Conservation (phyloP, 73 alveolate species). For the Tetrahymena borealis region DNA sequence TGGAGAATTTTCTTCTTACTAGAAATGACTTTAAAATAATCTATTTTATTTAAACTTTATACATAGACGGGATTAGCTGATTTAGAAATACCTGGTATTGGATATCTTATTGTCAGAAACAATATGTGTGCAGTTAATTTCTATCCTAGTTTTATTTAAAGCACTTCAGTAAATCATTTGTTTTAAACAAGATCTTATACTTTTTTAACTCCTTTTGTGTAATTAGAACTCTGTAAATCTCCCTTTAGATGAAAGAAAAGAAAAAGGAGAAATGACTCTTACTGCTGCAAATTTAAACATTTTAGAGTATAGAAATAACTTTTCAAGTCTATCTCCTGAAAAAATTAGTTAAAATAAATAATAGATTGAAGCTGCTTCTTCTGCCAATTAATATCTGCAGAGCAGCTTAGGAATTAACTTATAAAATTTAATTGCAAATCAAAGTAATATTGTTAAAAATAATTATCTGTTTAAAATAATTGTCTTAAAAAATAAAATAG, state of each 20-base stretch:
- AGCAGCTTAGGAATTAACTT: not conserved
- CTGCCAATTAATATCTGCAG: not conserved
- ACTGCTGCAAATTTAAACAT: not conserved
- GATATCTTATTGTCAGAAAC: constrained; percentile 15
- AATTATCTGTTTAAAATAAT: not conserved
- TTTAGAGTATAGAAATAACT: not conserved
- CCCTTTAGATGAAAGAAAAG: constrained; percentile 28
- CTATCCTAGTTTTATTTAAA: constrained; percentile 12
- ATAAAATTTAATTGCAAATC: not conserved
- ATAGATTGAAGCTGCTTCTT: not conserved
- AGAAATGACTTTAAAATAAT: not conserved
- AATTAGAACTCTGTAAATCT: not conserved
- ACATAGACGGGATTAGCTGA: constrained; percentile 23
- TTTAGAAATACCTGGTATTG: constrained; percentile 37
- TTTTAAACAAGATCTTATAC: not conserved
- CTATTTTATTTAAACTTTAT: not conserved
- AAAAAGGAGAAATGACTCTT: constrained; percentile 36
- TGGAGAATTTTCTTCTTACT: not conserved
- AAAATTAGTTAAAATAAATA: not conserved
- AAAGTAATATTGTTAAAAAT: not conserved
- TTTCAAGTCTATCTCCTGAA: not conserved
- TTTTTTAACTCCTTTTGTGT: not conserved
- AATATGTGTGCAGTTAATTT: constrained; percentile 22
- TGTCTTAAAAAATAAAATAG: not conserved
- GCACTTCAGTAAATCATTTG: not conserved